Conservation (phyloP, 345 rosid species). For the Hypericum androsaemum region DNA sequence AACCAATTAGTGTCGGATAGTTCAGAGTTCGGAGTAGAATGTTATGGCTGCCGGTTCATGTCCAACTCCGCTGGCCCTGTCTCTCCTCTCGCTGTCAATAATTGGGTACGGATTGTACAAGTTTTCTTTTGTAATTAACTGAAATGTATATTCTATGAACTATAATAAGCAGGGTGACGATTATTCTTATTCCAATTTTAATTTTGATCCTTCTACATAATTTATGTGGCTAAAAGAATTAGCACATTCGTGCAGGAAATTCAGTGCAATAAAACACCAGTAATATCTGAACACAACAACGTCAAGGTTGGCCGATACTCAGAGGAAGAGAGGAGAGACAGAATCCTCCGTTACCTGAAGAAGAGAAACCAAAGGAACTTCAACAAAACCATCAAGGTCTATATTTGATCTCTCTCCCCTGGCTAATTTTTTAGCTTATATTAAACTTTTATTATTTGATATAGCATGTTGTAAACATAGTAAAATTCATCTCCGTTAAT, state of each 20-base stretch:
- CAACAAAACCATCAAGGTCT: constrained; percentile 89
- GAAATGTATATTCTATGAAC: no score
- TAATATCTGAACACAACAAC: constrained; percentile 24
- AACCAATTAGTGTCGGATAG: no score
- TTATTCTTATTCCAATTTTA: not conserved
- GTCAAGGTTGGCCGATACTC: constrained; percentile 63
- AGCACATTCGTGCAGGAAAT: constrained; percentile 22
- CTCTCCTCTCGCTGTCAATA: no score
- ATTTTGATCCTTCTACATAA: not conserved
- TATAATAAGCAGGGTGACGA: no score
- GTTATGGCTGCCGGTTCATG: no score
- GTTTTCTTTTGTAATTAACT: no score
- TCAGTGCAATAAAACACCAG: constrained; percentile 28
- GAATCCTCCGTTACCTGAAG: constrained; percentile 73
- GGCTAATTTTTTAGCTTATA: not conserved
- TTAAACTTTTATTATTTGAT: no score
- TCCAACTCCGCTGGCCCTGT: no score
- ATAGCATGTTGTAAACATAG: no score
- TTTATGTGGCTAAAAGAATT: not conserved
- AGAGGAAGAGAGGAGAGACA: constrained; percentile 76
- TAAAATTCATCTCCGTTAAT: not conserved
- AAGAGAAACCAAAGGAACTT: constrained; percentile 90
- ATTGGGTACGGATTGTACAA: no score
- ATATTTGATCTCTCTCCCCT: not conserved
- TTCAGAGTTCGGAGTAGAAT: no score